Base-by-base conservation (phyloP, 192 early-diverging fungal genomes). In the Rhizophlyctis rosea region DNA sequence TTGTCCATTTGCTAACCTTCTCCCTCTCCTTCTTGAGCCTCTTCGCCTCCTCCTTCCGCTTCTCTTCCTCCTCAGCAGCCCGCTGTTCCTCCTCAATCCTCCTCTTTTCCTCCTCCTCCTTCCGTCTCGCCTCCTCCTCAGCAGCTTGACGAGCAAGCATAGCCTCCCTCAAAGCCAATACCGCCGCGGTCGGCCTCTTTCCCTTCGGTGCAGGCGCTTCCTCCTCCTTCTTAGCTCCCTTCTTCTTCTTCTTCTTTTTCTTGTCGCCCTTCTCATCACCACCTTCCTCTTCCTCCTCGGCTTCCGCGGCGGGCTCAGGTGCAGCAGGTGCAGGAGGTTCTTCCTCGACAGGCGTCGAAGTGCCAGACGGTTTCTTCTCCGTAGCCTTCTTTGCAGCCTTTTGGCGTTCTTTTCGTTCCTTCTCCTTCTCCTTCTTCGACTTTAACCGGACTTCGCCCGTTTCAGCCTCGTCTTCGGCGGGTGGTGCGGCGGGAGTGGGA, bases 401-500 rank as follows among this genome's bases (percentile, higher is more conserved):
- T 59, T 81, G 77, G 23, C 77, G 79, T 61, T 89, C 87, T 77
- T 92, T 92, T 63, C 89, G 86, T 59, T 91, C 81, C 62, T 80
- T 80, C 65, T 93, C 91, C 74, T 93, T 93, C 58, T 93, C 90
- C 70, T 91, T 92, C 69, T 93, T 93, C 36, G 88, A 85, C 72
- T 91, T 85, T 30, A 90, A 79, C 61, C 76, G 72, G 47, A 59
- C 59, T 9, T 60, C 78, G 24, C 74, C 75, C 21, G 73, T 72
- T 24, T 78, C 74, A 47, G 64, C 36, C 0, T 47, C 62, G 21
- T n/a, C 50, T 5, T 61, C 31, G 16, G 67, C 71, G 2, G 65
- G 51, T 29, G 65, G 62, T 3, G 65, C 34, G 23, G 64, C 39
- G 0, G 72, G 61, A 13, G 63, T 67, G 50, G 50, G 49, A 11